Base-by-base conservation (phyloP, 2,329 filamentous ascomycete genomes). In the Xylariaceae sp. region DNA sequence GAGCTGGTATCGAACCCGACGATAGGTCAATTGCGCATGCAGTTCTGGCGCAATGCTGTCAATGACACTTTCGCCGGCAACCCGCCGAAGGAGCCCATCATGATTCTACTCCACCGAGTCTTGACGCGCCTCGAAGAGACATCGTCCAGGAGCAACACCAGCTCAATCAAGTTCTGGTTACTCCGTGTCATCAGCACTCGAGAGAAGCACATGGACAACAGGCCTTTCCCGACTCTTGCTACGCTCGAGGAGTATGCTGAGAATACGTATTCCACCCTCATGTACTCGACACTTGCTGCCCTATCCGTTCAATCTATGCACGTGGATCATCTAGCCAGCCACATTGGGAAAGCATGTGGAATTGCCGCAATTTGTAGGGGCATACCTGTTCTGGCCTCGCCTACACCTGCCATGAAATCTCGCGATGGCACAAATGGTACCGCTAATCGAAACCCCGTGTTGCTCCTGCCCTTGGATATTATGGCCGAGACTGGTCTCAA, bases 31-130 rank as follows among this genome's bases (percentile, higher is more conserved):
- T 84, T 97, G 79, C 90, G 94, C 60, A 86, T 96, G 72, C 89
- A 96, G 70, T 97, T 97, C 76, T 97, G 94, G 89, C 84, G 89
- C 48, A 91, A 97, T 64, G 84, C 89, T 3, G 76, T 99, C 50
- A 81, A 86, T 51, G 85, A 86, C 58, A 87, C 89, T 1, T 87
- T 96, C 57, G 79, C 86, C 1, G 88, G 87, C 34, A 76, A 78
- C 0, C 91, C 94, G 1, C 91, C 91, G 1, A 89, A 91, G 66
- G 91, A 99, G 69, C 94, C 94, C 27, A 89, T 96, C 42, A 92
- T 91, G 55, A 81, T 96, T 32, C 77, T 97, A 4, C 79, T 99
- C 1, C 80, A 89, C 58, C 81, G 85, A 54, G 87, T 87, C 27
- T 79, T 95, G 12, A 76, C 80, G 5, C 79, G 83, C 59, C 80